A percentile compares a stretch with the other conserved stretches of the same genome.
Conservation (phyloP, 257 asterid genomes). For the Jasminum sambac region DNA sequence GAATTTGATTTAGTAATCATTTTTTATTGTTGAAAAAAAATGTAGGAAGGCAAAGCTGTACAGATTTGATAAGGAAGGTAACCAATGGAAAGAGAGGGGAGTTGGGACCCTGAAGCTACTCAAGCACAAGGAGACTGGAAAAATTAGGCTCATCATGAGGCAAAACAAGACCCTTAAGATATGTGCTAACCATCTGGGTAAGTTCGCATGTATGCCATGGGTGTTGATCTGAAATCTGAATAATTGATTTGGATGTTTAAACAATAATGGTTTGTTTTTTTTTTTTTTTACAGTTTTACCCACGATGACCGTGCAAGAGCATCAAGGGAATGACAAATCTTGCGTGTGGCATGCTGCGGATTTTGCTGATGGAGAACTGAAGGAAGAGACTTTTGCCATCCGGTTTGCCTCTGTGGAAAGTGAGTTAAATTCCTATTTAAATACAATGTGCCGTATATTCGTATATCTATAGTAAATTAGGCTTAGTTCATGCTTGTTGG, state of each 20-base stretch:
- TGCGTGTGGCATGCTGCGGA: conserved; percentile 65
- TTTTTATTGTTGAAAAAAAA: not conserved
- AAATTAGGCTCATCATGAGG: conserved; percentile 24
- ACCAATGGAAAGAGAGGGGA: conserved; percentile 28
- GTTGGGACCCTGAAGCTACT: conserved; percentile 22
- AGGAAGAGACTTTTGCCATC: conserved; percentile 49
- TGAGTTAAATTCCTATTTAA: conserved; percentile 19
- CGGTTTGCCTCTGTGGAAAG: conserved; percentile 47
- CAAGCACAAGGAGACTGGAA: conserved; percentile 23
- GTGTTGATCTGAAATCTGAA: not conserved
- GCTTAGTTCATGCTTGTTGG: not conserved
- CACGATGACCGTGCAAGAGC: conserved; percentile 45
- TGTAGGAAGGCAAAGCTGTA: conserved; percentile 18
- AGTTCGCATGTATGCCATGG: not conserved
- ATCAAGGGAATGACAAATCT: conserved; percentile 52
- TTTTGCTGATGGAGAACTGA: conserved; percentile 54
- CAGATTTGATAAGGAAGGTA: conserved; percentile 24
- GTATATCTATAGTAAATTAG: not conserved
- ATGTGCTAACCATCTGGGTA: conserved; percentile 25
- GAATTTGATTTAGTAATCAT: not conserved
- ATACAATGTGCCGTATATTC: not conserved
- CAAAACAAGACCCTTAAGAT: conserved; percentile 24
- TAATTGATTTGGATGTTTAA: not conserved
- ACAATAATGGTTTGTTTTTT: not conserved
- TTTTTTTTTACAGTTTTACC: conserved; percentile 35